These are phyloP conservation scores for Dalbergia cochinchinensis DNA, from an alignment of 306 rosid genomes.

Conservation along the genomic window DNA sequence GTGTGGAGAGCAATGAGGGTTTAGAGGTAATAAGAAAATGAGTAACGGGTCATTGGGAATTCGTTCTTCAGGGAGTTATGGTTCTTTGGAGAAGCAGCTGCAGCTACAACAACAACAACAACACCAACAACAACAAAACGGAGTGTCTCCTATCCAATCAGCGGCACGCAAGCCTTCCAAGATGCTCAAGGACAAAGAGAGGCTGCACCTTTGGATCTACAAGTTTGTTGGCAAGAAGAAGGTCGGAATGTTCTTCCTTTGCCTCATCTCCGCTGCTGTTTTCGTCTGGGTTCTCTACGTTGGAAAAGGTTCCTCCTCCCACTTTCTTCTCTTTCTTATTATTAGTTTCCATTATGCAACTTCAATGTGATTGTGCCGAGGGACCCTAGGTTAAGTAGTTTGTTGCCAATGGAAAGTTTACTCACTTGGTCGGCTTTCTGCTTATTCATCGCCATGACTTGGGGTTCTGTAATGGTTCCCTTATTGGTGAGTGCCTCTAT, in stretches of 20 bases:
- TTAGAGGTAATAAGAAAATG: constrained; percentile 58
- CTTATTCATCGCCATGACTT: too few relatives aligned
- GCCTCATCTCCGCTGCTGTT: constrained; percentile 76
- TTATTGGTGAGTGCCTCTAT: too few relatives aligned
- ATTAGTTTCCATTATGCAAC: not conserved
- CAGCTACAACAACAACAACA: constrained; percentile 34
- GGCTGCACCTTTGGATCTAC: constrained; percentile 76
- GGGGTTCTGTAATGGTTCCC: too few relatives aligned
- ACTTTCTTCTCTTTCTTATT: not conserved
- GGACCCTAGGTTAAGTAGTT: not conserved
- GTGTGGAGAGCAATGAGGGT: constrained; percentile 61
- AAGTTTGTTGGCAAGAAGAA: constrained; percentile 84
- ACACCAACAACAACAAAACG: constrained; percentile 50
- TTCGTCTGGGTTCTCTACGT: constrained; percentile 85
- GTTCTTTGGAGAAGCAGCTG: constrained; percentile 83
- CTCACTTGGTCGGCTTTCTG: too few relatives aligned
- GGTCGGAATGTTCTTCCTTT: constrained; percentile 92
- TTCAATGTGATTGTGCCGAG: constrained; percentile 1
- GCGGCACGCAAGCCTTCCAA: constrained; percentile 73
- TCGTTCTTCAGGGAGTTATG: constrained; percentile 83
- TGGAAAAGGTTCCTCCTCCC: constrained; percentile 72
- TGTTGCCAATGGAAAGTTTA: not conserved
- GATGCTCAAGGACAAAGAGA: constrained; percentile 88
- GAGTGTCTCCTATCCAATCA: constrained; percentile 69
- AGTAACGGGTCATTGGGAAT: constrained; percentile 87